phyloP scores from a whole-genome alignment of 176 grass and related monocot genomes.

The Juncus effusus region DNA sequence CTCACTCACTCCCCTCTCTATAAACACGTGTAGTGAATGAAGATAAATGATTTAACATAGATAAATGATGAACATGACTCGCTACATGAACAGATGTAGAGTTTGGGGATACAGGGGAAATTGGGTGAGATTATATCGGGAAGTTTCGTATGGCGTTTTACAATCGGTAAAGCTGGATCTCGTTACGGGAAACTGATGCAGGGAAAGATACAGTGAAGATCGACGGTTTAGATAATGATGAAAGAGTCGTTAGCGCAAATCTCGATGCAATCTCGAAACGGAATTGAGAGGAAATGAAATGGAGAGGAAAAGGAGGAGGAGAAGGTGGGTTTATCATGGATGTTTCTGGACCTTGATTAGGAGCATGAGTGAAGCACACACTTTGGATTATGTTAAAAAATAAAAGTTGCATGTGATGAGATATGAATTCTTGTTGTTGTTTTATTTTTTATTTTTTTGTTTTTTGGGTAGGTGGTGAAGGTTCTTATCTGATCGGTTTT shows the following conservation, averaged over 20 bases:
- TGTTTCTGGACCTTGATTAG: slow-evolving; percentile 7
- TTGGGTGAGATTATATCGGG: slow-evolving; percentile 1
- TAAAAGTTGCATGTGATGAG: slow-evolving; percentile 4
- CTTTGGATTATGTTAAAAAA: not conserved
- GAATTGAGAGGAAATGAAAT: not conserved
- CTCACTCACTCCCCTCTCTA: not conserved
- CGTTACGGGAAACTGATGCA: not conserved
- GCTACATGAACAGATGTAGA: not conserved
- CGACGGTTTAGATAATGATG: not conserved
- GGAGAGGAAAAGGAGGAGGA: not conserved
- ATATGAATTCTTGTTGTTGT: not conserved
- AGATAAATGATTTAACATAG: not conserved
- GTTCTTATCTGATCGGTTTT: not conserved
- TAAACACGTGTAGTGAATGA: not conserved
- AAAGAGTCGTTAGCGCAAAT: slow-evolving; percentile 1
- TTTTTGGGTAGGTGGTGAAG: too few species aligned
- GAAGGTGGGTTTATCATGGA: not conserved
- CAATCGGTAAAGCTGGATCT: not conserved
- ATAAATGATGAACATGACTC: not conserved
- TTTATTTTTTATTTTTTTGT: not conserved
- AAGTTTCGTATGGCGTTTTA: slow-evolving; percentile 27
- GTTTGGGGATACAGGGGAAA: not conserved
- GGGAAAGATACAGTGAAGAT: slow-evolving; percentile 1
- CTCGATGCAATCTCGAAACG: not conserved
- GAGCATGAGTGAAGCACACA: slow-evolving; percentile 8